Base-by-base conservation (phyloP, 192 early-diverging fungal species). In the Lobosporangium transversale region DNA sequence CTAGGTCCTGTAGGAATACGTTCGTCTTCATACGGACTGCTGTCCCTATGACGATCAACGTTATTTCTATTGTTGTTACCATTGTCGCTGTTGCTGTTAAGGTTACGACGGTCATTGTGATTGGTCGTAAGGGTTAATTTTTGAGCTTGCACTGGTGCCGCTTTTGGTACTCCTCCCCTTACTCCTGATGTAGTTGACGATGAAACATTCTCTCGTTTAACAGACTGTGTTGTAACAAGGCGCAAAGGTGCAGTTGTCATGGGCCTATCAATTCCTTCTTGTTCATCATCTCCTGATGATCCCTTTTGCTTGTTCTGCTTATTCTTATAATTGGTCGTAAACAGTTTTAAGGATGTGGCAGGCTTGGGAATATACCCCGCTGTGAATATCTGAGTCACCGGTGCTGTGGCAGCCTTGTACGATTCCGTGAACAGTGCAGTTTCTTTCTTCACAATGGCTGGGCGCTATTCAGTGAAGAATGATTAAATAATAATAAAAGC, bases 331-430 rank as follows among this genome's bases (percentile, higher is more conserved):
- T 76, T 76, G 31, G 65, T 67, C n/a, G 73, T 76, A 32, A 62
- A 62, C 1, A 76, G 47, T 42, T 76, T 76, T 35, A 76, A 58
- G 36, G 33, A 51, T 18, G 58, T 49, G 18, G 58, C 32, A 24
- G 73, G 64, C 37, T 76, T 76, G 6, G 73, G 51, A 31, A 76
- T 67, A 32, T 76, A 76, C 43, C 73, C 59, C 0, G 73, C 73
- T 17, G 73, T 76, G 26, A 76, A 76, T 51, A 76, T 76, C 37
- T 76, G 62, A 2, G 59, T 67, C 32, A 76, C 47, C 10, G 73
- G 73, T 18, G 73, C 73, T 27, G 55, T 61, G 17, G 64, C 52
- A 5, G 73, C 64, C 48, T 67, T 60, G 53, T 56, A 67, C 12
- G 73, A 66, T 17, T 58, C 73, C 49, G 73, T 67, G 54, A 76